Conservation (phyloP, 2,329 filamentous ascomycete species). For the Berkeleyomyces rouxiae region DNA sequence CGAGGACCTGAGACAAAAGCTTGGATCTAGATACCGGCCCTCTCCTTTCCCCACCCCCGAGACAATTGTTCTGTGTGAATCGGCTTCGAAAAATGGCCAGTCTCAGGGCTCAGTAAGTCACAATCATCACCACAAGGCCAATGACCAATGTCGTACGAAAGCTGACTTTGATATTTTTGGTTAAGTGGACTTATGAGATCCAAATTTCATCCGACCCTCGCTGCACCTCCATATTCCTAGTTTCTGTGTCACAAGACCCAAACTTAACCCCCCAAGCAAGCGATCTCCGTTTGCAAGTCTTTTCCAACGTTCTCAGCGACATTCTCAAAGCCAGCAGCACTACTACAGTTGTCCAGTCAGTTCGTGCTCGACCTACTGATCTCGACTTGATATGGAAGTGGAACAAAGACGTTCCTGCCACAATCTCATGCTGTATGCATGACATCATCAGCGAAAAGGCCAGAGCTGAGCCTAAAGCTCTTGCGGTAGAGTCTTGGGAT, state of each 20-base stretch:
- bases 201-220: background rate
- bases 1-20: background rate
- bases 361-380: constrained; percentile 19
- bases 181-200: constrained; percentile 17
- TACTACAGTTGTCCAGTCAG: background rate
- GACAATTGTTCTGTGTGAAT: constrained; percentile 9
- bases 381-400: constrained; percentile 30
- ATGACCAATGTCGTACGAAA: background rate
- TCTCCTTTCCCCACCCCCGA: background rate
- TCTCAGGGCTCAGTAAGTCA: constrained; percentile 8
- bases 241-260: constrained; percentile 15
- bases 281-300: constrained; percentile 14
- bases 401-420: constrained; percentile 27
- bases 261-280: constrained; percentile 14
- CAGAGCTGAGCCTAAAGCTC: constrained; percentile 21
- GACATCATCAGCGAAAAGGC: constrained; percentile 28
- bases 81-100: constrained; percentile 4
- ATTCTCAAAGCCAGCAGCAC: constrained; percentile 12
- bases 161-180: background rate
- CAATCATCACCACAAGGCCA: background rate
- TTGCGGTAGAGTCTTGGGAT: constrained; percentile 35
- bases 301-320: constrained; percentile 15
- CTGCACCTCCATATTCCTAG: constrained; percentile 13
- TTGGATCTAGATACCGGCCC: background rate
- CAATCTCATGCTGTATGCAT: constrained; percentile 29